phyloP scores from a whole-genome alignment of 2,329 filamentous ascomycete genomes.

The Clarireedia sp. region DNA sequence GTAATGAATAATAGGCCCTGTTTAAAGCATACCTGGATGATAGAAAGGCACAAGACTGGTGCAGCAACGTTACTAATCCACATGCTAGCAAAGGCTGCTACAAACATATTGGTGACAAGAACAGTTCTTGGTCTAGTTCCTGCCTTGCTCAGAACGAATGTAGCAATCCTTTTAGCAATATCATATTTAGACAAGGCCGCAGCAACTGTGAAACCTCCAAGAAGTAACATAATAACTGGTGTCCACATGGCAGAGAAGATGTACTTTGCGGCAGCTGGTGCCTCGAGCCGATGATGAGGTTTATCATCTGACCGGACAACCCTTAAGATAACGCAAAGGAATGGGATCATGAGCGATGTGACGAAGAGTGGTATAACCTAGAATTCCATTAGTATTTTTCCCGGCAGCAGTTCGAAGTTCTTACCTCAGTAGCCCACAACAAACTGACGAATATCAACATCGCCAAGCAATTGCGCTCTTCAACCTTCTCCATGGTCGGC shows the following conservation, averaged over 20 bases:
- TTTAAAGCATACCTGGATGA: slow-evolving; percentile 67
- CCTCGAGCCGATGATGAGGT: slow-evolving; percentile 62
- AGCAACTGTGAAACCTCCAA: slow-evolving; percentile 92
- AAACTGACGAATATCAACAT: slow-evolving; percentile 90
- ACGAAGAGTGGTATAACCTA: slow-evolving; percentile 94
- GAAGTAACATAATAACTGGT: slow-evolving; percentile 93
- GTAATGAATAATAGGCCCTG: not conserved
- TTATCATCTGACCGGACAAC: slow-evolving; percentile 73
- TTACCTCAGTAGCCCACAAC: slow-evolving; percentile 90
- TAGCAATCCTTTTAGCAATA: slow-evolving; percentile 95
- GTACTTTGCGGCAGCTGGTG: slow-evolving; percentile 72
- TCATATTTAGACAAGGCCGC: slow-evolving; percentile 94
- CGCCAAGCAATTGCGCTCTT: slow-evolving; percentile 94
- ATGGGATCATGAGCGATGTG: slow-evolving; percentile 87
- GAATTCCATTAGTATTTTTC: slow-evolving; percentile 12
- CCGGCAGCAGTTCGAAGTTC: slow-evolving; percentile 21
- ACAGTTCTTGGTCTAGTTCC: slow-evolving; percentile 85
- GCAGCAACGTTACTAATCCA: slow-evolving; percentile 98
- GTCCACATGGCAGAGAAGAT: slow-evolving; percentile 98
- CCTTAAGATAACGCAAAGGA: slow-evolving; percentile 77
- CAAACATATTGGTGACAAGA: slow-evolving; percentile 95
- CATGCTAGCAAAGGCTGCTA: slow-evolving; percentile 96
- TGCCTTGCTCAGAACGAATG: slow-evolving; percentile 91
- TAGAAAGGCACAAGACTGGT: slow-evolving; percentile 92
- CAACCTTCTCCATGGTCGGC: slow-evolving; percentile 76